A percentile compares a stretch with the other conserved stretches of the same genome.
Evolutionary conservation across 2,329 filamentous ascomycete species (phyloP).

Genomic region (Cladophialophora exuberans): DNA sequence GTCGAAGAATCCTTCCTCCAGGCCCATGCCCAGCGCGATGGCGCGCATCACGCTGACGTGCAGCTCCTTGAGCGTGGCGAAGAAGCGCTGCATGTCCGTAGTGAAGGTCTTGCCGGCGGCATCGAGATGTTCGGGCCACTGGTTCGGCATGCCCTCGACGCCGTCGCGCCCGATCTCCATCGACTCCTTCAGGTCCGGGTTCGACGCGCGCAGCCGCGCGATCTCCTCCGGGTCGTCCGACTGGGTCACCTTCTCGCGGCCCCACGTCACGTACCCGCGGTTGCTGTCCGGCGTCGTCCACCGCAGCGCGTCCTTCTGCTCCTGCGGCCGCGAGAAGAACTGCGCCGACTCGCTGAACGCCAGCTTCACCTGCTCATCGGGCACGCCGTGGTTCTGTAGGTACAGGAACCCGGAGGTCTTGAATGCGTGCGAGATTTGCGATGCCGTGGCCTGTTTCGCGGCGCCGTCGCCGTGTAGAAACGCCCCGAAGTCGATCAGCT

Average conservation of each 20-base stretch:
- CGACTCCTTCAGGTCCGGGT: constrained; percentile 59
- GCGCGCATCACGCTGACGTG: constrained; percentile 81
- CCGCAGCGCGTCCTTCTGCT: constrained; percentile 66
- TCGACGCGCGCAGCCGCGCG: constrained; percentile 58
- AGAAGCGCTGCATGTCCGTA: constrained; percentile 74
- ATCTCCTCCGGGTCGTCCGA: constrained; percentile 61
- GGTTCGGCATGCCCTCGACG: constrained; percentile 69
- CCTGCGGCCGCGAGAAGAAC: constrained; percentile 69
- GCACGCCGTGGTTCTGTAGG: constrained; percentile 76
- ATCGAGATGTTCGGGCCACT: constrained; percentile 65
- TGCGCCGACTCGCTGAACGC: constrained; percentile 69
- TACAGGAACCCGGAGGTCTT: constrained; percentile 89
- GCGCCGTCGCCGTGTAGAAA: constrained; percentile 67
- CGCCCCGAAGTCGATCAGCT: constrained; percentile 78
- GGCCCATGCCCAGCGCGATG: constrained; percentile 78
- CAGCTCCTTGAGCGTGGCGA: constrained; percentile 71
- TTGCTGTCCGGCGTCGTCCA: constrained; percentile 76
- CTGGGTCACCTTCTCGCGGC: constrained; percentile 72
- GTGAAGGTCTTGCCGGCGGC: constrained; percentile 66
- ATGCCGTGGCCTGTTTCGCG: constrained; percentile 67
- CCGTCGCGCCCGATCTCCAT: constrained; percentile 66
- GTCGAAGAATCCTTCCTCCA: constrained; percentile 76
- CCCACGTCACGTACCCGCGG: constrained; percentile 71
- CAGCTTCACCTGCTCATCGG: constrained; percentile 58
- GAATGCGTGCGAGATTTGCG: constrained; percentile 77